These are phyloP conservation scores for Hypomyces perniciosus DNA, from an alignment of 2,329 filamentous ascomycete species.

Conservation along the genomic window DNA sequence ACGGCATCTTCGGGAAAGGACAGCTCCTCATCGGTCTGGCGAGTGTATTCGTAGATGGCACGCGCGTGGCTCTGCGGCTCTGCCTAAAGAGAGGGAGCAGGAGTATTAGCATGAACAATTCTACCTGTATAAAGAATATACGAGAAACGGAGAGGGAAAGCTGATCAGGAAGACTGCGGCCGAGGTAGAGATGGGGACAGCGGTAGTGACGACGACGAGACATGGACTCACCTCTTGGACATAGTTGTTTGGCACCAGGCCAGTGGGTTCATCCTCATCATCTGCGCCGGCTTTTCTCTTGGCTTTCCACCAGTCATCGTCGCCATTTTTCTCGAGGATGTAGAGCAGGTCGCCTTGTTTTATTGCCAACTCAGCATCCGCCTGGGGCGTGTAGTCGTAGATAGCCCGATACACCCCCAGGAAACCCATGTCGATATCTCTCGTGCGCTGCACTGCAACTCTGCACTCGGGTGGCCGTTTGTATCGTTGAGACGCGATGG, in stretches of 20 bases:
- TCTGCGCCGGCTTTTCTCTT: conserved; percentile 82
- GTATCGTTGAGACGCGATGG: conserved; percentile 9
- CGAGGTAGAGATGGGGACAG: conserved; percentile 6
- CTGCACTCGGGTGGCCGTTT: conserved; percentile 13
- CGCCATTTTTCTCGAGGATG: conserved; percentile 72
- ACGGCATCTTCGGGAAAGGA: conserved; percentile 87
- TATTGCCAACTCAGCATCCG: conserved; percentile 78
- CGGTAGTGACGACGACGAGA: background rate
- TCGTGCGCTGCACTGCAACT: conserved; percentile 18
- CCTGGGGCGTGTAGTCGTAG: conserved; percentile 88
- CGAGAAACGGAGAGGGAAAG: background rate
- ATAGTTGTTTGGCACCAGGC: conserved; percentile 90
- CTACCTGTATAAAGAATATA: too few species aligned
- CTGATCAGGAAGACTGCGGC: background rate
- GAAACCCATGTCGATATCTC: conserved; percentile 66
- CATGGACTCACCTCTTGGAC: conserved; percentile 66
- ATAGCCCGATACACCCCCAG: conserved; percentile 83
- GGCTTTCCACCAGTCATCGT: conserved; percentile 89
- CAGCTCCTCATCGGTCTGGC: conserved; percentile 95
- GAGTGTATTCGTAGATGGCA: conserved; percentile 95
- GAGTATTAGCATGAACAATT: conserved; percentile 36
- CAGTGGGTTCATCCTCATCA: conserved; percentile 86
- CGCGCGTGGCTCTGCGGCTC: conserved; percentile 58
- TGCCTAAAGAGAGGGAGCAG: conserved; percentile 19
- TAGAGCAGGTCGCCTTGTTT: conserved; percentile 84